phyloP scores from a whole-genome alignment of 495 filamentous ascomycete species.

The Talaromyces ruber region DNA sequence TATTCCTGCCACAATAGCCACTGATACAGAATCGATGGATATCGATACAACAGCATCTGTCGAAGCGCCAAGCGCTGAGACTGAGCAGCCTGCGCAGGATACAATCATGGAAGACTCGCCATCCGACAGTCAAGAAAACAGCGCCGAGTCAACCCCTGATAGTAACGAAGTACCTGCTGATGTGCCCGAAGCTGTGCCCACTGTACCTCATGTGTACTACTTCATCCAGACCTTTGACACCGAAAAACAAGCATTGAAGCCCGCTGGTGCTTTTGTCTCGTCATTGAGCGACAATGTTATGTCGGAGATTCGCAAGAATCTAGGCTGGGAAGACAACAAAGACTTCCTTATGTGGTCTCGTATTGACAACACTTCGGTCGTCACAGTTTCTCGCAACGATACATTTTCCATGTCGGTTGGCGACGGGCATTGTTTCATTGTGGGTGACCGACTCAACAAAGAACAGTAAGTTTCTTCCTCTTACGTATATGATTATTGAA shows the following conservation, averaged over 20 bases:
- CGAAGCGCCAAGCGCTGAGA: not conserved
- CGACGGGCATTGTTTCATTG: constrained; percentile 35
- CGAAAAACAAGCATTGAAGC: constrained; percentile 34
- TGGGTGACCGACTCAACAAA: constrained; percentile 34
- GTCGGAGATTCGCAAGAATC: constrained; percentile 28
- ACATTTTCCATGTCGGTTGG: constrained; percentile 30
- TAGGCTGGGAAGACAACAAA: constrained; percentile 26
- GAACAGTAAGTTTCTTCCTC: constrained; percentile 19
- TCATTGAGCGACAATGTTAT: constrained; percentile 37
- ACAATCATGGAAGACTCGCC: constrained; percentile 12
- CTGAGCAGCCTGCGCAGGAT: constrained; percentile 9
- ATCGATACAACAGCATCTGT: constrained; percentile 6
- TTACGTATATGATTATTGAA: not conserved
- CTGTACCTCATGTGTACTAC: constrained; percentile 33
- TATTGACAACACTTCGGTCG: constrained; percentile 29
- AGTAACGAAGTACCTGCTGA: not conserved
- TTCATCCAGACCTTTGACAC: constrained; percentile 45
- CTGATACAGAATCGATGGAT: constrained; percentile 3
- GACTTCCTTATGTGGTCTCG: constrained; percentile 41
- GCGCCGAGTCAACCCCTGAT: not conserved
- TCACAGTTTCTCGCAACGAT: constrained; percentile 29
- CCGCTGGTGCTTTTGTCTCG: constrained; percentile 46
- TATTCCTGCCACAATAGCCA: not conserved
- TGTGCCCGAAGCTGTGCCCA: constrained; percentile 7
- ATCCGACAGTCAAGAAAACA: not conserved